Evolutionary conservation across 805 yeast genomes (phyloP).

Genomic region (Brettanomyces sp.): DNA sequence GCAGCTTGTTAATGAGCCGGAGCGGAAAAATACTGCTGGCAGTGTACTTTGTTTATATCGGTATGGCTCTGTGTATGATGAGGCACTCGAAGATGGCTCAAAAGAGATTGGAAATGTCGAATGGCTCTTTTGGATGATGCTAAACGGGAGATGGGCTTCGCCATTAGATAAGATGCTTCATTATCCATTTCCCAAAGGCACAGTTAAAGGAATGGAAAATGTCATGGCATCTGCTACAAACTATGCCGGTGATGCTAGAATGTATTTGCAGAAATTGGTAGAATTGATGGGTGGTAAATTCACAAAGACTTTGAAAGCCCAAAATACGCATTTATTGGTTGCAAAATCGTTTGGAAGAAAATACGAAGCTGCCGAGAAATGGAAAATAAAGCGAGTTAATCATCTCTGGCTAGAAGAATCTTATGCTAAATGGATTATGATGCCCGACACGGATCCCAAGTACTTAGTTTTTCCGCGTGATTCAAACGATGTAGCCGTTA

Average conservation of each 20-base stretch:
- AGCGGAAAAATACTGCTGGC: background rate
- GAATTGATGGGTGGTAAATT: slow-evolving; percentile 67
- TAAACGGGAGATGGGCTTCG: slow-evolving; percentile 41
- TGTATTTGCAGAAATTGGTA: slow-evolving; percentile 56
- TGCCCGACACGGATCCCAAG: slow-evolving; percentile 35
- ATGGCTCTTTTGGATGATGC: slow-evolving; percentile 69
- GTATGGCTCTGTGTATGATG: slow-evolving; percentile 1
- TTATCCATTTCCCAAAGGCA: slow-evolving; percentile 52
- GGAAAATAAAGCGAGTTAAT: slow-evolving; percentile 61
- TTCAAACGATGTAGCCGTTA: slow-evolving; percentile 32
- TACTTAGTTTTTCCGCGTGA: slow-evolving; percentile 36
- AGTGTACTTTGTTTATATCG: slow-evolving; percentile 7
- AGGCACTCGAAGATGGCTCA: background rate
- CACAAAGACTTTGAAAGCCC: slow-evolving; percentile 53
- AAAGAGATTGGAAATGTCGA: slow-evolving; percentile 38
- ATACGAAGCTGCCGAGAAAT: slow-evolving; percentile 60
- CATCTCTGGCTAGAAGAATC: slow-evolving; percentile 88
- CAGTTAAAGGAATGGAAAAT: slow-evolving; percentile 45
- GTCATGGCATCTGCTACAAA: slow-evolving; percentile 62
- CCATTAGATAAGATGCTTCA: slow-evolving; percentile 52
- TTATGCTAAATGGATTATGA: slow-evolving; percentile 49
- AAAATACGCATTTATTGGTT: slow-evolving; percentile 65
- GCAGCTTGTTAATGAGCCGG: slow-evolving; percentile 15
- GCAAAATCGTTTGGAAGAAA: slow-evolving; percentile 65
- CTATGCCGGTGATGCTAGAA: slow-evolving; percentile 77